A percentile compares a stretch with the other conserved stretches of the same genome.
Evolutionary conservation across 208 protist genomes (phyloP).

Genomic region (Trypanosoma congolense): DNA sequence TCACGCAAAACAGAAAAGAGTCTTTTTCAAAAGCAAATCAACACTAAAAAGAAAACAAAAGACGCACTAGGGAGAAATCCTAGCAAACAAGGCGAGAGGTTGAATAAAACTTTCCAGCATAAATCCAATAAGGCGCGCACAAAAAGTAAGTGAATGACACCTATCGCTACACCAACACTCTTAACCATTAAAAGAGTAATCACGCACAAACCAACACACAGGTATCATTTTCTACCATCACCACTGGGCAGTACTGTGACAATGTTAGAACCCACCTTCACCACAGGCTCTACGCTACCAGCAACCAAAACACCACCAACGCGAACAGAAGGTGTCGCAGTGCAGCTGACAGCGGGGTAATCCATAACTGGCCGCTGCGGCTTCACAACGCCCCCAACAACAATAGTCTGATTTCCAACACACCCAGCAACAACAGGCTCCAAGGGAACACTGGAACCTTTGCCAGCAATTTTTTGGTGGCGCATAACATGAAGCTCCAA

Average conservation of each 20-base stretch:
- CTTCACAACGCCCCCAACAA: conserved; percentile 30
- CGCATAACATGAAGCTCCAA: conserved; percentile 15
- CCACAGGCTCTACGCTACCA: too few relatives aligned
- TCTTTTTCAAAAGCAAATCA: neutral
- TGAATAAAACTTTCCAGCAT: neutral
- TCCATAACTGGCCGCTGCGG: conserved; percentile 1
- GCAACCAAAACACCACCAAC: conserved; percentile 20
- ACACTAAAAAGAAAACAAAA: conserved; percentile 1
- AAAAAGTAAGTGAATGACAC: too few relatives aligned
- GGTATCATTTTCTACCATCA: too few relatives aligned
- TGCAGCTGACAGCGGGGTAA: neutral
- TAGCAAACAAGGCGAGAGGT: conserved; percentile 2
- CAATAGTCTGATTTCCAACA: conserved; percentile 25
- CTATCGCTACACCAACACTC: too few relatives aligned
- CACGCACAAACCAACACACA: too few relatives aligned
- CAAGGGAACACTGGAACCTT: conserved; percentile 29
- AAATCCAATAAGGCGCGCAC: too few relatives aligned
- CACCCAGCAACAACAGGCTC: conserved; percentile 21
- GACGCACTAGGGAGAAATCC: conserved; percentile 13
- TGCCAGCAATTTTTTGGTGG: conserved; percentile 30
- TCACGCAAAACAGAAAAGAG: too few relatives aligned
- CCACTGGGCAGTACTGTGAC: too few relatives aligned
- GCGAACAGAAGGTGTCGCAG: conserved; percentile 14
- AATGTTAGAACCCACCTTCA: too few relatives aligned
- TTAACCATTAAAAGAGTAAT: too few relatives aligned